Base-by-base conservation (phyloP, 176 grass and related monocot species). In the Cenchrus purpureus region DNA sequence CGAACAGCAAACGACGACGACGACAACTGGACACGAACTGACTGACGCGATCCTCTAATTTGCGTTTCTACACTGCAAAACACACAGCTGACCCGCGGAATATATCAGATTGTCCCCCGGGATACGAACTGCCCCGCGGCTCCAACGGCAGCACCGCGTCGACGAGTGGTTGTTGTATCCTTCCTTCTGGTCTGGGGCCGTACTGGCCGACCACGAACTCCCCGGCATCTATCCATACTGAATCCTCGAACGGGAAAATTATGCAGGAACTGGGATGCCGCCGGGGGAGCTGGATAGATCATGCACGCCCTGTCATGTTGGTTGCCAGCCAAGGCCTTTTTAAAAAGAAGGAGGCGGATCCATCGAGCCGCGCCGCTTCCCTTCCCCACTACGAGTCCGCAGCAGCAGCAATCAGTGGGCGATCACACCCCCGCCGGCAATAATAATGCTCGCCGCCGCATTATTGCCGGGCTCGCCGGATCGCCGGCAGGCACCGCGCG, bases 301-400 rank as follows among this genome's bases (percentile, higher is more conserved):
- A 78, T 77, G 82, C 73, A 66, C 56, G 22, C 44, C 40, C 28
- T 78, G 83, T 71, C 88, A 86, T 34, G 72, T 78, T 86, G 68
- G 88, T 83, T 87, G 88, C 65, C 88, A 67, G 9, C 73, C 83
- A 65, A 65, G 17, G 74, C 84, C 78, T 90, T 78, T 32, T 11
- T 34, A 70, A 73, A 90, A 85, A 45, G 78, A 19, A 63, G 44
- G 13, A 42, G 46, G 20, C 49, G 1, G 71, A 29, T 20, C 6
- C 9, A 49, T 66, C 53, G 58, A 82, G 22, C 56, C 22, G 71
- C 63, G 73, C 22, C 77, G 51, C 62, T 76, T 54, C 82, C 82
- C 25, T 25, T 25, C 25, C 25, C 87, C 82, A 89, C 87, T 85
- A 61, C 61, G 46, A 68, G 54, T 68, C 55, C 87, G 43, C 79